Evolutionary conservation across 306 rosid genomes (phyloP).

Genomic region (Malus fusca): DNA sequence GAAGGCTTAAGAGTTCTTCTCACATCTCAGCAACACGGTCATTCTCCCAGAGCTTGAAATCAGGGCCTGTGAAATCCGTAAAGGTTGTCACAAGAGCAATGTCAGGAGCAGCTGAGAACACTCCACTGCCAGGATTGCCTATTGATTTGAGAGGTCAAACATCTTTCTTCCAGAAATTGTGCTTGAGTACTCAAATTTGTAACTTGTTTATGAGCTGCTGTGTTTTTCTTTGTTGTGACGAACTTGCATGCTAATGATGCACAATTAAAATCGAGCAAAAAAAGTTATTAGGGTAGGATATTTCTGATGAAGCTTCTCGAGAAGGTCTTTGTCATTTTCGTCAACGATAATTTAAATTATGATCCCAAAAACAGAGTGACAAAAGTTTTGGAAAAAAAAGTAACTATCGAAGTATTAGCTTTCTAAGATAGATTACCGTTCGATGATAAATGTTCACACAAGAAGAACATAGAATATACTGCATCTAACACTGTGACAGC

Average conservation of each 20-base stretch:
- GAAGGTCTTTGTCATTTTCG: not conserved
- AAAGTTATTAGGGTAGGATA: not conserved
- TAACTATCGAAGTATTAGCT: not conserved
- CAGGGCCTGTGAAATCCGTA: not conserved
- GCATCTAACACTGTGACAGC: not conserved
- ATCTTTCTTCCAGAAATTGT: not conserved
- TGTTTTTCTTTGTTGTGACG: not conserved
- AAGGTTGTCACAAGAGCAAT: conserved; percentile 11
- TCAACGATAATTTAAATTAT: not conserved
- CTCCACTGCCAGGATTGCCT: conserved; percentile 22
- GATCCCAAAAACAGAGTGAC: not conserved
- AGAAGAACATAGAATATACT: not conserved
- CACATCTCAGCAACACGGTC: conserved; percentile 20
- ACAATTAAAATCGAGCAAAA: not conserved
- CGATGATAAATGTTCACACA: not conserved
- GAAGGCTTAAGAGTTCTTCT: conserved; percentile 22
- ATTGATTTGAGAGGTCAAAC: conserved; percentile 30
- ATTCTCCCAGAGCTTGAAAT: not conserved
- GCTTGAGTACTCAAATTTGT: not conserved
- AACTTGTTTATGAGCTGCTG: not conserved
- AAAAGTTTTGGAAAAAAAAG: not conserved
- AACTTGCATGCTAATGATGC: not conserved
- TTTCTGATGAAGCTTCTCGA: not conserved
- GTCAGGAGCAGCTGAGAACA: conserved; percentile 13
- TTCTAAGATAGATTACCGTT: not conserved